Percentiles rank a stretch among this genome's conserved stretches.
Conservation (phyloP, 2,329 filamentous ascomycete species). For the Clarireedia paspali region DNA sequence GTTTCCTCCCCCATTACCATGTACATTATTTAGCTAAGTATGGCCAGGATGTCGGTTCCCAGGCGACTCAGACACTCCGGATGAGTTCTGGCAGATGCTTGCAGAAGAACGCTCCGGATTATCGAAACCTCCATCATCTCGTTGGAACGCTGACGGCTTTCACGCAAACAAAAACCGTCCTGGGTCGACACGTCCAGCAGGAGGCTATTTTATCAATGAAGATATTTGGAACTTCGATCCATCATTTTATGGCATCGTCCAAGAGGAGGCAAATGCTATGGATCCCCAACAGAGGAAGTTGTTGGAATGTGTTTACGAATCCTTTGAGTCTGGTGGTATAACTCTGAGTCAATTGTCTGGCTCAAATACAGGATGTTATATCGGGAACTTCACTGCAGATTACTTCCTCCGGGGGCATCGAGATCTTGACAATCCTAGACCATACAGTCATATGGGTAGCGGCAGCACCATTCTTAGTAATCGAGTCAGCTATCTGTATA, state of each 20-base stretch:
- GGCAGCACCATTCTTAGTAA: constrained; percentile 18
- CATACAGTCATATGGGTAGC: constrained; percentile 18
- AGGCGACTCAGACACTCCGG: constrained; percentile 28
- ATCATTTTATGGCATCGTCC: constrained; percentile 1
- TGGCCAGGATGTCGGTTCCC: constrained; percentile 38
- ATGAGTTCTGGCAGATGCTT: constrained; percentile 16
- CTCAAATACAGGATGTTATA: constrained; percentile 15
- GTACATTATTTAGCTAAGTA: neutral
- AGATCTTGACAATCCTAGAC: constrained; percentile 17
- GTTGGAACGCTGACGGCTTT: constrained; percentile 16
- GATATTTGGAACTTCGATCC: constrained; percentile 22
- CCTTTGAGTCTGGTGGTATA: constrained; percentile 3
- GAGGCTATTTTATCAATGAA: constrained; percentile 20
- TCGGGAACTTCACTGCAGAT: constrained; percentile 13
- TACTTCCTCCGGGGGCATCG: neutral
- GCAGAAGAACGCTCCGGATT: constrained; percentile 7
- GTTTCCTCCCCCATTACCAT: neutral
- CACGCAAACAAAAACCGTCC: constrained; percentile 10
- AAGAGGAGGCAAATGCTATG: constrained; percentile 2
- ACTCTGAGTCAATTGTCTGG: constrained; percentile 13
- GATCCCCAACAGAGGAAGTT: constrained; percentile 7
- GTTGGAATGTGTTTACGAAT: constrained; percentile 3
- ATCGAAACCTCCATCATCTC: constrained; percentile 11
- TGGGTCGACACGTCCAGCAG: constrained; percentile 7
- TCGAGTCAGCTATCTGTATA: constrained; percentile 12